Base-by-base conservation (phyloP, 192 early-diverging fungal genomes). In the Coemansia sp. region DNA sequence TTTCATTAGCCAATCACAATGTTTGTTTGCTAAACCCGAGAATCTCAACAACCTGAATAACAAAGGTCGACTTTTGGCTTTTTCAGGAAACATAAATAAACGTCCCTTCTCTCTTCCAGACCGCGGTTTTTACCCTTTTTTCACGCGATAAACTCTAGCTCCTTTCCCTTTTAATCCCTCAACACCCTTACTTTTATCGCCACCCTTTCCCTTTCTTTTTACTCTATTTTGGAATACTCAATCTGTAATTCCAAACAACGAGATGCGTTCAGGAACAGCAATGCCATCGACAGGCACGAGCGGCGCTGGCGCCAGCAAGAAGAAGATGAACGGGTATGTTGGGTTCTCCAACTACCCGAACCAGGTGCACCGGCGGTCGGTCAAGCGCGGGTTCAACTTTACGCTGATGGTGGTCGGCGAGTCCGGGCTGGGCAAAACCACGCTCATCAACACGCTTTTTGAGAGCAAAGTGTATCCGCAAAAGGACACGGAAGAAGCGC, bases 401-500 rank as follows among this genome's bases (percentile, higher is more conserved):
- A 97, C 93, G 57, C 66, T 93, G 71, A 96, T 98, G 94, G 91
- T 96, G 37, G 96, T 96, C 26, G 96, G 95, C 54, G 91, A 94
- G 69, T 90, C 93, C 18, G 96, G 96, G 12, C 82, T 97, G 37
- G 96, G 96, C 65, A 98, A 98, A 85, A 91, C 90, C 19, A 98
- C 97, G 12, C 84, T 98, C 4, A 90, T 97, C 78, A 98, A 98
- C 86, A 98, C 96, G 18, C 73, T 98, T 35, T 98, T 97, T 74
- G 91, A 93, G 61, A 88, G 94, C 43, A 86, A 84, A 16, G 83
- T 98, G 51, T 91, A 93, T 70, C 90, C 94, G 53, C 75, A 85
- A 59, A 93, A 92, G 75, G 89, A 92, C 37, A 62, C 71, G 32
- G 78, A 78, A 3, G 59, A 50, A 19, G 37, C 54, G 19, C 57